Percentiles rank a stretch among this genome's conserved stretches.
These are phyloP conservation scores for Podaxis pistillaris DNA, from an alignment of 768 basidiomycete species.

Conservation along the genomic window DNA sequence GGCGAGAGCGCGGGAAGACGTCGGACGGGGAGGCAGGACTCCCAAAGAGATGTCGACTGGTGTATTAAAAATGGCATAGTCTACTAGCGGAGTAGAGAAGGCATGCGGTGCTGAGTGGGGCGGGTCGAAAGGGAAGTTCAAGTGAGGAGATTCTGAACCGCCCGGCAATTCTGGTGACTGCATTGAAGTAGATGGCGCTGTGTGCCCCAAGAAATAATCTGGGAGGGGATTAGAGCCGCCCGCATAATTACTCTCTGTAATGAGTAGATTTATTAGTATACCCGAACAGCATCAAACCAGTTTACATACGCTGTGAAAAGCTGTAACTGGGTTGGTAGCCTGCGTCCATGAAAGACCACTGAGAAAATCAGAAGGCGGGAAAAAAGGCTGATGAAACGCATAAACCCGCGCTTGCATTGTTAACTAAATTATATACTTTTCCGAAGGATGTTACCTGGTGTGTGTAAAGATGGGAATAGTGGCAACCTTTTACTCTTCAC, in stretches of 20 bases:
- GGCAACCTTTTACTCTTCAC: slow-evolving; percentile 13
- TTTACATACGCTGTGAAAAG: slow-evolving; percentile 12
- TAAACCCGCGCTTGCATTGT: slow-evolving; percentile 14
- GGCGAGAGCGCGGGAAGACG: slow-evolving; percentile 22
- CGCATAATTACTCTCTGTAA: slow-evolving; percentile 18
- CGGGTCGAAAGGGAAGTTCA: slow-evolving; percentile 4
- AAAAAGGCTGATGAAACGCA: slow-evolving; percentile 12
- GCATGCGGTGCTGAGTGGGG: not conserved
- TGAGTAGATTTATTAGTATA: slow-evolving; percentile 10
- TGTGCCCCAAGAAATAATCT: not conserved
- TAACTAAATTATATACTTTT: slow-evolving; percentile 16
- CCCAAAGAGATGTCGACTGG: slow-evolving; percentile 14
- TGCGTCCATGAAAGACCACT: slow-evolving; percentile 10
- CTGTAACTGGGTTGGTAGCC: slow-evolving; percentile 11
- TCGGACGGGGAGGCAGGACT: slow-evolving; percentile 19
- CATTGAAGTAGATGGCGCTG: not conserved
- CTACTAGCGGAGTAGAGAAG: slow-evolving; percentile 2
- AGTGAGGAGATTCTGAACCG: not conserved
- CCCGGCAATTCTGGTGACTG: slow-evolving; percentile 7
- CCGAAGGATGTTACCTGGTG: slow-evolving; percentile 10
- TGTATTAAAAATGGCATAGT: slow-evolving; percentile 10
- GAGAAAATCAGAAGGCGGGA: slow-evolving; percentile 12
- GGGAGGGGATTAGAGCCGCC: not conserved
- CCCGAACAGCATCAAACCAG: not conserved
- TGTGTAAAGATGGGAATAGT: slow-evolving; percentile 15